Base-by-base conservation (phyloP, 2,329 filamentous ascomycete genomes). In the Chrysoporthe cubensis region DNA sequence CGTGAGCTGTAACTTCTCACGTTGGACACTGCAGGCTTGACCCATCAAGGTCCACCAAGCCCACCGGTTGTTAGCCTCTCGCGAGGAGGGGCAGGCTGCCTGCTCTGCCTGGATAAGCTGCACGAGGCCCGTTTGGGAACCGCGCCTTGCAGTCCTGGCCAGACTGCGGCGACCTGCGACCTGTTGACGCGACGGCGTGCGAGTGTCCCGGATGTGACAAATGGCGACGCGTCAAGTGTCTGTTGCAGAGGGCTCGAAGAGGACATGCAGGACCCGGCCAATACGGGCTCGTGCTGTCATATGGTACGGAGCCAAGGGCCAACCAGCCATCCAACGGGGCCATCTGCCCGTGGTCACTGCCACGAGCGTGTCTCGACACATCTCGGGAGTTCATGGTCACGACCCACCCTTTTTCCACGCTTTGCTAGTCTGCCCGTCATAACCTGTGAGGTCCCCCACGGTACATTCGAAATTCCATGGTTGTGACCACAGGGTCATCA, bases 401-500 rank as follows among this genome's bases (percentile, higher is more conserved):
- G 32, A 40, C 34, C 54, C 54, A 40, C 54, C 40, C 54, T 18
- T 21, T 18, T 56, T 40, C 11, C 4, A 18, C 16, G 11, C 6
- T 13, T 16, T 40, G 5, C 32, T 54, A 26, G n/a, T 14, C 48
- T 32, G 50, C 21, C 21, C 5, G 9, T 21, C 6, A 32, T 26
- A 13, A 13, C 26, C 16, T 54, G 48, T 32, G 48, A 21, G 8
- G 48, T 16, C 50, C 14, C 26, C 32, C 26, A 58, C 32, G 32
- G 52, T 54, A 54, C 50, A 37, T 37, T 60, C 37, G 37, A 60
- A 5, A 26, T 42, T n/a, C 42, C 14, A 43, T 32, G 5, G 6
- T 13, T 48, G 21, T 44, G 43, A 46, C 59, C 40, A 32, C 57
- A 32, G 59, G 7, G 43, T 48, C 59, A 60, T 60, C 57, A 44